Conservation (phyloP, 1,139 yeast genomes). For the Pichia sp. region DNA sequence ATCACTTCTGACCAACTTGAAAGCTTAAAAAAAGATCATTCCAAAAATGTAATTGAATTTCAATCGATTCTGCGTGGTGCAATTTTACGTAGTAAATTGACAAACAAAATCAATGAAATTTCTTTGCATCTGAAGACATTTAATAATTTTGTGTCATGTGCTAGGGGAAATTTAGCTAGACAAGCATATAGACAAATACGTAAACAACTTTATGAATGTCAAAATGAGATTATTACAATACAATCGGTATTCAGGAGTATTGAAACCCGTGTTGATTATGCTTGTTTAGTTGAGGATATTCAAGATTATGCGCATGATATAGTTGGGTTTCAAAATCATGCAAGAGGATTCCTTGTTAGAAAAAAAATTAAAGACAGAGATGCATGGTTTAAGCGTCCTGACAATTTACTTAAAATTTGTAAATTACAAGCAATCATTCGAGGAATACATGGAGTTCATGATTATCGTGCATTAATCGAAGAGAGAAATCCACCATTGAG, state of each 20-base stretch:
- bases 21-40: neutral
- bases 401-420: slow-evolving; percentile 52
- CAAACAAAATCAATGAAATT: slow-evolving; percentile 36
- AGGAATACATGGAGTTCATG: slow-evolving; percentile 61
- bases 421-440: slow-evolving; percentile 71
- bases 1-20: slow-evolving; percentile 3
- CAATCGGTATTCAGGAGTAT: slow-evolving; percentile 44
- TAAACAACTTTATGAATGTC: slow-evolving; percentile 25
- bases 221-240: slow-evolving; percentile 27
- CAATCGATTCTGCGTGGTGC: slow-evolving; percentile 55
- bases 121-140: slow-evolving; percentile 35
- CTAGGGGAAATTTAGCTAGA: slow-evolving; percentile 42
- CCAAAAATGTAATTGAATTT: slow-evolving; percentile 29
- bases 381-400: slow-evolving; percentile 42
- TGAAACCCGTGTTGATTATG: slow-evolving; percentile 44
- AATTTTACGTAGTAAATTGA: slow-evolving; percentile 39
- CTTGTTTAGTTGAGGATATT: slow-evolving; percentile 46
- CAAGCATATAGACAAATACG: slow-evolving; percentile 26
- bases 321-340: slow-evolving; percentile 42
- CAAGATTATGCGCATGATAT: slow-evolving; percentile 39
- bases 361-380: slow-evolving; percentile 35
- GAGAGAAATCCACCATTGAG: slow-evolving; percentile 71
- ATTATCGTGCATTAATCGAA: slow-evolving; percentile 65
- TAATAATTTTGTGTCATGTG: slow-evolving; percentile 38
- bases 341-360: slow-evolving; percentile 43